phyloP scores from a whole-genome alignment of 108 stramenopile genomes.

The Cyclotella atomus region DNA sequence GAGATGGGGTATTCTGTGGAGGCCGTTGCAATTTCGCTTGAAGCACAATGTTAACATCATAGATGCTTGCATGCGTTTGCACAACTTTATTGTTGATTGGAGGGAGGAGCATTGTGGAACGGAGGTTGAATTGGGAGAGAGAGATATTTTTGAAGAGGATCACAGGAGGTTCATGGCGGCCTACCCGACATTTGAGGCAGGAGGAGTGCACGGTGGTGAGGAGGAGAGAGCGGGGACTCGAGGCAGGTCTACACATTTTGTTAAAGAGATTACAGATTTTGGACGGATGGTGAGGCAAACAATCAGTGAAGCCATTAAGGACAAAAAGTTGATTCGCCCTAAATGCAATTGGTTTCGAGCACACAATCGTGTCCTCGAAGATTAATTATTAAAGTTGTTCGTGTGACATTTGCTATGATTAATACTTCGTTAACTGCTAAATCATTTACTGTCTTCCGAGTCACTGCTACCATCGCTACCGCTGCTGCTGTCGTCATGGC shows the following conservation, averaged over 20 bases:
- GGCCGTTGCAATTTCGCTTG: too few species aligned
- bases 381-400: not conserved
- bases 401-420: too few species aligned
- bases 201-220: conserved; percentile 2
- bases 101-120: too few species aligned
- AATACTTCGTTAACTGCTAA: not conserved
- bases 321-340: not conserved
- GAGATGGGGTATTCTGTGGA: too few species aligned
- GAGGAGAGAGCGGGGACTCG: not conserved
- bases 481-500: not conserved
- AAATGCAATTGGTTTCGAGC: conserved; percentile 8
- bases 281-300: not conserved
- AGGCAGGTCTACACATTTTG: not conserved
- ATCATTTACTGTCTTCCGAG: not conserved
- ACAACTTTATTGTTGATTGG: too few species aligned
- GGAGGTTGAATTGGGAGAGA: not conserved
- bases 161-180: conserved; percentile 5
- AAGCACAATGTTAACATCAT: too few species aligned
- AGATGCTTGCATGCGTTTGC: too few species aligned
- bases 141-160: not conserved
- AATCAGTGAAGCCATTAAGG: not conserved
- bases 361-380: not conserved
- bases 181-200: not conserved
- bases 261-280: not conserved
- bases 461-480: not conserved